These are phyloP conservation scores for Colletotrichum sp. DNA, from an alignment of 2,329 filamentous ascomycete species.

Conservation along the genomic window DNA sequence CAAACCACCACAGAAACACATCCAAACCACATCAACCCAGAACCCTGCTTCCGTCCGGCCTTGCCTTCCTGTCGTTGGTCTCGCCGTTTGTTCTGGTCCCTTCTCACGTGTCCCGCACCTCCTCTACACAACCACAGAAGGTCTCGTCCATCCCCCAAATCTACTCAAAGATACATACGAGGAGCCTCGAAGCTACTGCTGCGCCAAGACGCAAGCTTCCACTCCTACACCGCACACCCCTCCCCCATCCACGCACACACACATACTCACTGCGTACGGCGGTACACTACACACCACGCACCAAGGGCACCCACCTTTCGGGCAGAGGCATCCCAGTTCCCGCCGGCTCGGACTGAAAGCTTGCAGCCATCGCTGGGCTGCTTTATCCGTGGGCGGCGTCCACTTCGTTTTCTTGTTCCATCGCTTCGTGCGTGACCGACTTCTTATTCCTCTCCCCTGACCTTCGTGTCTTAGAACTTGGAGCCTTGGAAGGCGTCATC, in stretches of 20 bases:
- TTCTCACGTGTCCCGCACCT: conserved; percentile 12
- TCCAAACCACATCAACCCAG: neutral
- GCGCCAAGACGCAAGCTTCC: conserved; percentile 19
- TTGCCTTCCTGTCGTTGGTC: neutral
- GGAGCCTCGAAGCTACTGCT: conserved; percentile 17
- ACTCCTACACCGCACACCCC: conserved; percentile 5
- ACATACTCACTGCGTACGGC: neutral
- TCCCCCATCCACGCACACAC: neutral
- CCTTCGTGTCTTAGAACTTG: conserved; percentile 11
- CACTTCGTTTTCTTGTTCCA: conserved; percentile 1
- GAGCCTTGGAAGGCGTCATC: conserved; percentile 6
- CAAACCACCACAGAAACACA: neutral
- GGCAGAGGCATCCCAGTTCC: conserved; percentile 19
- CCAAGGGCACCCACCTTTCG: conserved; percentile 11
- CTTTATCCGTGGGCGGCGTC: conserved; percentile 13
- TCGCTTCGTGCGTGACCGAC: conserved; percentile 20
- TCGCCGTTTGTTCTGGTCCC: neutral
- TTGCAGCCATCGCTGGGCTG: conserved; percentile 7
- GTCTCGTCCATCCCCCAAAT: neutral
- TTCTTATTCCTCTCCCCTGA: conserved; percentile 9
- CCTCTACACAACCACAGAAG: neutral
- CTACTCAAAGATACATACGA: neutral
- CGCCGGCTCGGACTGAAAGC: conserved; percentile 12
- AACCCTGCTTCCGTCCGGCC: neutral
- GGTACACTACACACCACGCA: neutral